Percentiles rank a stretch among this genome's conserved stretches.
Conservation (phyloP, 768 basidiomycete genomes). For the Paxillus ammoniavirescens region DNA sequence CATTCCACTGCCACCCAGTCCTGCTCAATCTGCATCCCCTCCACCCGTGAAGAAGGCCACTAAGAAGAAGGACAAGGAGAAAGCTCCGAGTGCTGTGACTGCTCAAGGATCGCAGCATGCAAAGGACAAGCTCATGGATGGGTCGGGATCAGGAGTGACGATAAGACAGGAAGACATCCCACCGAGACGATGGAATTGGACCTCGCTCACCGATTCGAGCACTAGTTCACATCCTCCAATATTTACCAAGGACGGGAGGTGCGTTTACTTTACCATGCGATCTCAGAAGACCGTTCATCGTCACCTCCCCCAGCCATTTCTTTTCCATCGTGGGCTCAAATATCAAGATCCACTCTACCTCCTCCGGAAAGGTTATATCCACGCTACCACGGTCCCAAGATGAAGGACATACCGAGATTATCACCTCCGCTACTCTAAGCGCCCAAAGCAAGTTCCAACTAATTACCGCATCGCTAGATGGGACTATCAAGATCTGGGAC, state of each 20-base stretch:
- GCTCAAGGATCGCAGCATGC: conserved; percentile 14
- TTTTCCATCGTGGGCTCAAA: conserved; percentile 81
- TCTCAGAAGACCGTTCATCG: conserved; percentile 13
- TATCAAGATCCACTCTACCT: conserved; percentile 82
- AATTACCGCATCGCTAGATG: conserved; percentile 81
- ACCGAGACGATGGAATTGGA: conserved; percentile 53
- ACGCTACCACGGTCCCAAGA: conserved; percentile 62
- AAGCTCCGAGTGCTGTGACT: conserved; percentile 35
- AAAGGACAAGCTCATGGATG: conserved; percentile 12
- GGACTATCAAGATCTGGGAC: conserved; percentile 90
- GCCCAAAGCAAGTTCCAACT: conserved; percentile 89
- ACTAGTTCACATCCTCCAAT: conserved; percentile 66
- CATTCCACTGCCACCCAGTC: conserved; percentile 31
- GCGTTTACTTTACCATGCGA: conserved; percentile 15
- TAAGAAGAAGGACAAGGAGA: conserved; percentile 51
- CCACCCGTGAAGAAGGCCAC: conserved; percentile 21
- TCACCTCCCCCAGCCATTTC: conserved; percentile 63
- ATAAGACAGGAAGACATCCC: conserved; percentile 2
- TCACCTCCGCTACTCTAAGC: conserved; percentile 76
- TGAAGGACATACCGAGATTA: conserved; percentile 42
- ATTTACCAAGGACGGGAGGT: conserved; percentile 91
- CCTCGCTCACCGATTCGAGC: conserved; percentile 64
- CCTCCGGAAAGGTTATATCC: conserved; percentile 77
- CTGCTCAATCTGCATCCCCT: conserved; percentile 16
- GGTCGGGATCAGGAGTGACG: conserved; percentile 1